Base-by-base conservation (phyloP, 306 rosid species). In the Rosa chinensis region DNA sequence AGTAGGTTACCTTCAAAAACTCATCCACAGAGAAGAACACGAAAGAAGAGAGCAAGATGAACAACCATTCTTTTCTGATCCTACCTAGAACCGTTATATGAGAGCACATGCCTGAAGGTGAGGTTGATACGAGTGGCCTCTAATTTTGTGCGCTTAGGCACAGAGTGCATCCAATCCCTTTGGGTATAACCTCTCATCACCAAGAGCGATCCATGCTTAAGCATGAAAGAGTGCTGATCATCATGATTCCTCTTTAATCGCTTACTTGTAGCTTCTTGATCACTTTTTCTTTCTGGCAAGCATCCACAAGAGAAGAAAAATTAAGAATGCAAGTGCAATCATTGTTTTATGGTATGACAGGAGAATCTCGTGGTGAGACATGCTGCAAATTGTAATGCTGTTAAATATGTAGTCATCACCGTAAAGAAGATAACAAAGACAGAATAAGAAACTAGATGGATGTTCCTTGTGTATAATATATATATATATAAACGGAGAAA, bases 121-220 rank as follows among this genome's bases (percentile, higher is more conserved):
- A 95, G 99, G 87, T 90, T 95, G 82, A 95, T 90, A 63, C 99
- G 98, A 10, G 87, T 83, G n/a, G 91, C 79, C 13, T 88, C 98
- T 4, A 86, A 89, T 83, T 86, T 95, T 50, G 90, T 88, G 69
- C 98, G 89, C 86, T 85, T 92, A 69, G 99, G 99, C 72, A 92
- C 91, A 2, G 97, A 95, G 84, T 90, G 99, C 69, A 90, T 68
- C 99, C 99, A 93, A 88, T 95, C 99, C 79, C 98, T 81, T 83
- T 95, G 99, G 12, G 96, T 92, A 85, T 90, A 82, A 45, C 98
- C 99, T 78, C 87, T 91, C 98, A 93, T 95, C 76, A 93, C 92
- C 87, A 93, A 78, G 73, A 95, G 90, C 7, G 97, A 92, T 75
- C 97, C 98, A 78, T 91, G 99, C 92, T 83, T 92, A 11, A 91